Base-by-base conservation (phyloP, 2,329 filamentous ascomycete species). In the Hymenoscyphus linearis region DNA sequence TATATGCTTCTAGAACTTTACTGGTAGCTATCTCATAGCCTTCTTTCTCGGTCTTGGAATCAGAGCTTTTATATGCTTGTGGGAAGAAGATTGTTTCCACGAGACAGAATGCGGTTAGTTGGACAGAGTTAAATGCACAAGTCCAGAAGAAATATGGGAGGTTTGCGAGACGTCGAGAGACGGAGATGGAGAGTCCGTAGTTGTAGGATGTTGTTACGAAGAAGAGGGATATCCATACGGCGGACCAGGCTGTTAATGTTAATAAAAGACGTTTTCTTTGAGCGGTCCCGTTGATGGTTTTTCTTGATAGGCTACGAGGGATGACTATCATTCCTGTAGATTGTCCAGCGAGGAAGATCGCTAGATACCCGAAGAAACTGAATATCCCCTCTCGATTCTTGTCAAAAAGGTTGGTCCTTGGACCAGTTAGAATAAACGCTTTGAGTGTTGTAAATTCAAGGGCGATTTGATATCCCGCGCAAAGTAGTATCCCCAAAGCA, bases 331-430 rank as follows among this genome's bases (percentile, higher is more conserved):
- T 86, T 56, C 95, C 95, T 18, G 88, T 84, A 47, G 90, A 89
- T 72, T 96, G 91, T 3, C 95, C 95, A 0, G 90, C 86, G 44
- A 99, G 84, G 75, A 97, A 99, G 62, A 99, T 97, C 54, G 93
- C 89, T 53, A 99, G 82, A 72, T 99, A 99, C 4, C 95, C 95
- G 56, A 90, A 76, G 74, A 98, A 96, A 59, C 92, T 96, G 74
- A 93, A 96, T n/a, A 99, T 82, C 0, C 95, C 95, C 74, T 99
- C 95, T 27, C 93, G 84, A 72, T 99, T 99, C 80, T 92, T 90
- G 1, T 91, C 93, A 5, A 99, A 74, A 14, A 96, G 78, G 69
- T 92, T 85, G 0, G 82, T 85, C 4, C 95, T 86, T 5, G 91
- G 90, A 0, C 91, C 92, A 7, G 89, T 85, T 25, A 99, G 81